Evolutionary conservation across 805 yeast genomes (phyloP).

Genomic region (Vanderwaltozyma tropicalis): DNA sequence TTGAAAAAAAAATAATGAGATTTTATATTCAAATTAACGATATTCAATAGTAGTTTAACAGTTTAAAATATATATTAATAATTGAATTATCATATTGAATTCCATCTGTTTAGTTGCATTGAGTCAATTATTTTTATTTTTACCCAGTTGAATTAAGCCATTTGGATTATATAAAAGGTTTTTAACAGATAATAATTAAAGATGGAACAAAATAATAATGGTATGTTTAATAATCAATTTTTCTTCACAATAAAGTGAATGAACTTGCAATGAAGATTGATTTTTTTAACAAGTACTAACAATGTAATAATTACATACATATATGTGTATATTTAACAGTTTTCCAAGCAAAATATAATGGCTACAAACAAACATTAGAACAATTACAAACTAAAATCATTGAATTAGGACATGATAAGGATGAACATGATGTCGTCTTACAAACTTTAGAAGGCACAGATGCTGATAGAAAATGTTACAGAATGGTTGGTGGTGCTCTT

Average conservation of each 20-base stretch:
- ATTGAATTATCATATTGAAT: too few relatives aligned
- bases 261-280: too few relatives aligned
- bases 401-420: constrained; percentile 40
- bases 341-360: constrained; percentile 41
- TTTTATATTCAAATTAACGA: too few relatives aligned
- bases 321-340: constrained; percentile 12
- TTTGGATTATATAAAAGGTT: too few relatives aligned
- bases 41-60: too few relatives aligned
- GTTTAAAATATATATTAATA: too few relatives aligned
- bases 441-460: constrained; percentile 45
- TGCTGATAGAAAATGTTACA: constrained; percentile 65
- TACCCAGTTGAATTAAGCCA: too few relatives aligned
- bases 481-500: constrained; percentile 90
- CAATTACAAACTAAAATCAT: constrained; percentile 37
- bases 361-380: constrained; percentile 40
- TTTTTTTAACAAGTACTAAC: too few relatives aligned
- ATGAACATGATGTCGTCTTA: constrained; percentile 44
- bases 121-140: too few relatives aligned
- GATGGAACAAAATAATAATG: constrained; percentile 13
- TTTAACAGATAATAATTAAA: too few relatives aligned
- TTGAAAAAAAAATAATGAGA: too few relatives aligned
- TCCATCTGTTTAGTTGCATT: too few relatives aligned
- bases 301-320: constrained; percentile 5
- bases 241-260: background rate
- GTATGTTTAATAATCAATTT: constrained; percentile 7